A percentile compares a stretch with the other conserved stretches of the same genome.
Conservation (phyloP, 495 filamentous ascomycete species). For the Lineolata rhizophorae region DNA sequence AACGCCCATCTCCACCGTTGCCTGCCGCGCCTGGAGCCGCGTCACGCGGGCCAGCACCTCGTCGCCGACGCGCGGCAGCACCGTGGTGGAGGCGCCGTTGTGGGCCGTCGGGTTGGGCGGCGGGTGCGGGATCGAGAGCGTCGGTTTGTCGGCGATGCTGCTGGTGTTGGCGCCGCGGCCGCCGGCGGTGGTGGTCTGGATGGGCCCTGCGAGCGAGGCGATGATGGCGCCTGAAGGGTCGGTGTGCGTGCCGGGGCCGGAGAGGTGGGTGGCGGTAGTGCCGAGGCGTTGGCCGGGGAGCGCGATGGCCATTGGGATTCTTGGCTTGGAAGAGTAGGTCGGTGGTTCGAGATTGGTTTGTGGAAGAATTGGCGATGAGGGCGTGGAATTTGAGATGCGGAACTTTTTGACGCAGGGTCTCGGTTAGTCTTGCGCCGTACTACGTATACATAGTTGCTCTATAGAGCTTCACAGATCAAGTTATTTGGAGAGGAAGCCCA, state of each 20-base stretch:
- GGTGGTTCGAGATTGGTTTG: too few species aligned
- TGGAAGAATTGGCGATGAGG: too few species aligned
- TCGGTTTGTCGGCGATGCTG: constrained; percentile 4
- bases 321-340: neutral
- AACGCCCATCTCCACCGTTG: constrained; percentile 59
- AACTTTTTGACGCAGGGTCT: too few species aligned
- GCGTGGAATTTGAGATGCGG: too few species aligned
- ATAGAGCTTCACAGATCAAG: too few species aligned
- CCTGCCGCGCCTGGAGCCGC: constrained; percentile 63
- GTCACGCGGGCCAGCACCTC: constrained; percentile 67
- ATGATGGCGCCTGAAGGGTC: constrained; percentile 44
- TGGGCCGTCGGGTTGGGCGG: constrained; percentile 2
- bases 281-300: constrained; percentile 65
- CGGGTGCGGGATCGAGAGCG: constrained; percentile 15
- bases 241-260: constrained; percentile 68
- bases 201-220: constrained; percentile 44
- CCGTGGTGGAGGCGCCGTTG: too few species aligned
- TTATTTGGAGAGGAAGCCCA: too few species aligned
- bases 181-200: constrained; percentile 28
- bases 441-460: too few species aligned
- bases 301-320: constrained; percentile 13
- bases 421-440: too few species aligned
- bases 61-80: constrained; percentile 37
- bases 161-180: constrained; percentile 10
- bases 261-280: constrained; percentile 33